Evolutionary conservation across 169 alveolate species (phyloP), one percentile per base, ranked within the genome.

Genomic region (Plasmodium yoelii): DNA sequence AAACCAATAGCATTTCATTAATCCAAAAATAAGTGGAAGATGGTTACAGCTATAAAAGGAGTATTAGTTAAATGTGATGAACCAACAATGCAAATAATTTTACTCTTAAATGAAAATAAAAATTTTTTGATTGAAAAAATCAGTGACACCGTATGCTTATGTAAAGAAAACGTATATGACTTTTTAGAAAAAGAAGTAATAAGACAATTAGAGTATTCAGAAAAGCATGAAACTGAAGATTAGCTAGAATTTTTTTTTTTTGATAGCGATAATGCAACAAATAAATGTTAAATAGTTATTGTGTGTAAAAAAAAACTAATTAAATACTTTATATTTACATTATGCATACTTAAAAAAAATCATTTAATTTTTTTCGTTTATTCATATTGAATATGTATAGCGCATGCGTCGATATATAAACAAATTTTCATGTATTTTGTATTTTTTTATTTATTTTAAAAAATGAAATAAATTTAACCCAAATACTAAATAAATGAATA

Each of bases 71-170:
- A 75, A 67, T 75, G 90, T 46, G 96, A 94, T 68, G 95, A 94
- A 26, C 96, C 96, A 28, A 92, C 95, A 2, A 94, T 94, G 96
- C 94, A 92, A 88, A 94, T 94, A 53, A 90, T 94, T 63, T 80
- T 88, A 47, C 94, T 92, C 19, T 90, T 94, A 47, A 94, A 94
- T 88, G 94, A 92, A 86, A 90, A 84, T 49, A 87, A 88, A 70
- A 93, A 94, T 72, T 94, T 94, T 87, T 87, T 94, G 42, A 94
- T 94, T 46, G 96, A 94, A 67, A 94, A 94, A 74, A 92, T 94
- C 59, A 94, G 94, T 74, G 96, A 94, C 24, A 87, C 94, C 53
- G 95, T 94, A 39, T 94, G 94, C 55, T 93, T 94, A 42, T 94
- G 96, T 73, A 92, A 92, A 71, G 94, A 92, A 70, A 69, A 68